Base-by-base conservation (phyloP, 1,284 basidiomycete species). In the Sanghuangporus weigelae region DNA sequence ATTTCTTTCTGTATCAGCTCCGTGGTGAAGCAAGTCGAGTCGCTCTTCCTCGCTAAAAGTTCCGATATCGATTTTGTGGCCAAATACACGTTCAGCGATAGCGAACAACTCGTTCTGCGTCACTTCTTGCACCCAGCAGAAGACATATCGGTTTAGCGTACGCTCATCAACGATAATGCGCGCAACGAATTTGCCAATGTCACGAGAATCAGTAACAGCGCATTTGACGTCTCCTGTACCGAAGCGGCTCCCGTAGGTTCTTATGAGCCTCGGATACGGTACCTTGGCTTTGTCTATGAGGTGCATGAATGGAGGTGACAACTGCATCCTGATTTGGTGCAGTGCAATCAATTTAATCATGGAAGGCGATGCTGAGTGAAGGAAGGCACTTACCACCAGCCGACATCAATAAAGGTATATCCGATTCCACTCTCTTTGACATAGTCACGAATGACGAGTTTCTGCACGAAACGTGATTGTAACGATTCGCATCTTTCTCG, bases 141-240 rank as follows among this genome's bases (percentile, higher is more conserved):
- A 70, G n/a, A 73, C 68, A 56, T 70, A 67, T 10, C 59, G 59
- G 63, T 72, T 69, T 35, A 70, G 60, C n/a, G 72, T 72, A 7
- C 72, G 67, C 35, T 65, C 57, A 48, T 73, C 72, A 3, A 21
- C 44, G 56, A 68, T 54, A 54, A 68, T 66, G 14, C 57, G 54
- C 31, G 59, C 54, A 21, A 66, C 63, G 48, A 67, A 66, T 39
- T 50, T 44, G 14, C 65, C 67, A 35, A 66, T 59, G 55, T 67
- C 67, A 19, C n/a, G 31, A 3, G 10, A 11, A 31, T 63, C 46
- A 0, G 65, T 67, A 16, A 66, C 57, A 11, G 67, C 59, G 26
- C 16, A 53, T 35, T 66, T 67, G 39, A 66, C 54, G 36, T 62
- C 42, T n/a, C 59, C 67, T 6, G 50, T 26, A 12, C 55, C 65